Percentiles rank a stretch among this genome's conserved stretches.
These are phyloP conservation scores for Mycosarcoma maydis DNA, from an alignment of 1,284 basidiomycete species.

Conservation along the genomic window DNA sequence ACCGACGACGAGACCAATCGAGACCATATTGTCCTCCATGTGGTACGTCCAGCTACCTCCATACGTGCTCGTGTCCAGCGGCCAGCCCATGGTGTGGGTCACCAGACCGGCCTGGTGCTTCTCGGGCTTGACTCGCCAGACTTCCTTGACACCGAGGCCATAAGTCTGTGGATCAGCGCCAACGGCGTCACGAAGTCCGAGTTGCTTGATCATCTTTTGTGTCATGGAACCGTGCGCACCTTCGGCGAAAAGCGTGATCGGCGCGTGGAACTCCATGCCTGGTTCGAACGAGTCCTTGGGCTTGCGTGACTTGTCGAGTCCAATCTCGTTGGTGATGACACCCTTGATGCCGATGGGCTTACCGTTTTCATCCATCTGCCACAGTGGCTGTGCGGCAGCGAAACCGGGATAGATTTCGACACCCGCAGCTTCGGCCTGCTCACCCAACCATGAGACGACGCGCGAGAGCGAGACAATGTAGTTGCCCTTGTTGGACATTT, in stretches of 20 bases:
- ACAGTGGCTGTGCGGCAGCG: slow-evolving; percentile 84
- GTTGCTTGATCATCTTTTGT: slow-evolving; percentile 81
- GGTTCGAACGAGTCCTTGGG: slow-evolving; percentile 93
- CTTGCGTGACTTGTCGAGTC: slow-evolving; percentile 80
- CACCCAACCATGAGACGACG: slow-evolving; percentile 87
- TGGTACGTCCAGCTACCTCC: slow-evolving; percentile 96
- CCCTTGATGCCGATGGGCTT: slow-evolving; percentile 74
- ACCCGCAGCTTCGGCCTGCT: slow-evolving; percentile 87
- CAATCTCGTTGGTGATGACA: slow-evolving; percentile 93
- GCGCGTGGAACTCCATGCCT: slow-evolving; percentile 95
- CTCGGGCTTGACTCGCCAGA: slow-evolving; percentile 86
- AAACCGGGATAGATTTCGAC: slow-evolving; percentile 98
- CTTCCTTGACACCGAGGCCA: slow-evolving; percentile 95
- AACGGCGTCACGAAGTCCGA: slow-evolving; percentile 76
- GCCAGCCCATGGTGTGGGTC: slow-evolving; percentile 94
- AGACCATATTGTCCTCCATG: slow-evolving; percentile 91
- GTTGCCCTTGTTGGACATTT: slow-evolving; percentile 95
- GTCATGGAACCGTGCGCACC: slow-evolving; percentile 93
- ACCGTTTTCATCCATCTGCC: slow-evolving; percentile 76
- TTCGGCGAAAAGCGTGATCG: slow-evolving; percentile 93
- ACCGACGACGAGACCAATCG: slow-evolving; percentile 89
- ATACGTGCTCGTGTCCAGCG: slow-evolving; percentile 84
- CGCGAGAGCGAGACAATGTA: slow-evolving; percentile 91
- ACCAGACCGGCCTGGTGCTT: slow-evolving; percentile 85
- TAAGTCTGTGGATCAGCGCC: slow-evolving; percentile 91